Conservation (phyloP, 306 rosid genomes). For the Hylodesmum podocarpum region DNA sequence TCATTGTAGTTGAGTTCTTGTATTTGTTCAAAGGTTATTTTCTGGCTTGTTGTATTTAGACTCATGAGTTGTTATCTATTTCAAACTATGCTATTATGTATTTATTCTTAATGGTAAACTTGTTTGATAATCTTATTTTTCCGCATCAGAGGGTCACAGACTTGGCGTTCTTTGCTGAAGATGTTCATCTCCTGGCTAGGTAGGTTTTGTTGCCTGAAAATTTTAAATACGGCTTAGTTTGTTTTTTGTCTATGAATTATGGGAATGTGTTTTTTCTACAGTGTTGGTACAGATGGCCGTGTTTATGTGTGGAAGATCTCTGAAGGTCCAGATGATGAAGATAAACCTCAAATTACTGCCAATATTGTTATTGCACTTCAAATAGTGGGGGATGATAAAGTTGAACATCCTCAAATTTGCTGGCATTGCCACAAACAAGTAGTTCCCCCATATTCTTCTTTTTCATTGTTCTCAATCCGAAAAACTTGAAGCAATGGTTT, state of each 20-base stretch:
- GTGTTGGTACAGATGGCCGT: conserved; percentile 89
- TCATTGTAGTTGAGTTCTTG: not conserved
- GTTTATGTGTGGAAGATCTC: conserved; percentile 92
- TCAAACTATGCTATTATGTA: not conserved
- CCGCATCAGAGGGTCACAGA: conserved; percentile 93
- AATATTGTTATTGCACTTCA: conserved; percentile 75
- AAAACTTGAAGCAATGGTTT: conserved; percentile 20
- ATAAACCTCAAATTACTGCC: conserved; percentile 84
- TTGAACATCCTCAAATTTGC: conserved; percentile 85
- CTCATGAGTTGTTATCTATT: not conserved
- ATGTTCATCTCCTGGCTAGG: conserved; percentile 99
- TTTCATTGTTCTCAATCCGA: conserved; percentile 6
- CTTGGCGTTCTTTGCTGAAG: conserved; percentile 98
- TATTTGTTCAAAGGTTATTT: not conserved
- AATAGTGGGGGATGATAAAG: conserved; percentile 73
- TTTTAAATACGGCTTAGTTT: not conserved
- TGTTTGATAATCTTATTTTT: conserved; percentile 19
- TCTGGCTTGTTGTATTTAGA: conserved; percentile 10
- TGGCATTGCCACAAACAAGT: conserved; percentile 99
- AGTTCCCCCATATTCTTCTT: conserved; percentile 20
- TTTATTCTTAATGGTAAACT: conserved; percentile 9
- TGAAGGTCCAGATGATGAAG: conserved; percentile 96
- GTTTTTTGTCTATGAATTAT: conserved; percentile 20
- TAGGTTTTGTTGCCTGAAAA: conserved; percentile 38
- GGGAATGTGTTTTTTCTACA: conserved; percentile 49